These are phyloP conservation scores for Colletotrichum lindemuthianum DNA, from an alignment of 2,329 filamentous ascomycete genomes.

Conservation along the genomic window DNA sequence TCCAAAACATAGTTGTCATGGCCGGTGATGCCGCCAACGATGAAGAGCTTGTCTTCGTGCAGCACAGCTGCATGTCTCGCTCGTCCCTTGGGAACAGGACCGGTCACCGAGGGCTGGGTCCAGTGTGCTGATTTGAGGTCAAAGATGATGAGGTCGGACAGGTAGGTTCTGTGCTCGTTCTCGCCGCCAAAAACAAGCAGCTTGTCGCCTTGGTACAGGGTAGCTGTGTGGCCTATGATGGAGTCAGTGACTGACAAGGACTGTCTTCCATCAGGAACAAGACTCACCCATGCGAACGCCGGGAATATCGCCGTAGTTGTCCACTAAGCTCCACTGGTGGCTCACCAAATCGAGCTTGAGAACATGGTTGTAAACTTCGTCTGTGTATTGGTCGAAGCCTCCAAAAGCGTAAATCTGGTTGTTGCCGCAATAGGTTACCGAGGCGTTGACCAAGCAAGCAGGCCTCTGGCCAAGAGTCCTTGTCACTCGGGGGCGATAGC, in stretches of 20 bases:
- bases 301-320: slow-evolving; percentile 98
- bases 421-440: slow-evolving; percentile 97
- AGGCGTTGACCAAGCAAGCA: slow-evolving; percentile 96
- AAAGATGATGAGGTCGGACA: slow-evolving; percentile 95
- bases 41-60: slow-evolving; percentile 95
- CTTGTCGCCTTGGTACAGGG: slow-evolving; percentile 92
- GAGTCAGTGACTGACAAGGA: slow-evolving; percentile 13
- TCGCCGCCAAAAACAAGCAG: slow-evolving; percentile 97
- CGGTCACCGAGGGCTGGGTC: slow-evolving; percentile 90
- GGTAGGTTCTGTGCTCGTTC: slow-evolving; percentile 95
- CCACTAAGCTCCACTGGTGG: slow-evolving; percentile 93
- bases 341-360: slow-evolving; percentile 86
- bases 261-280: not conserved
- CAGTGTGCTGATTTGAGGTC: slow-evolving; percentile 94
- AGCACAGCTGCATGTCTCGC: slow-evolving; percentile 94
- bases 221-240: slow-evolving; percentile 85
- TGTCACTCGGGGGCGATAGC: slow-evolving; percentile 85
- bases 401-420: slow-evolving; percentile 98
- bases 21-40: slow-evolving; percentile 94
- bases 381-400: slow-evolving; percentile 97
- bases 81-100: slow-evolving; percentile 86
- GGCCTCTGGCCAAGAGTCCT: slow-evolving; percentile 83
- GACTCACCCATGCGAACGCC: slow-evolving; percentile 91
- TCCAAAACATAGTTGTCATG: slow-evolving; percentile 92
- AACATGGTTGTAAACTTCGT: slow-evolving; percentile 99